These are phyloP conservation scores for Entomortierella beljakovae DNA, from an alignment of 192 early-diverging fungal genomes.

Conservation along the genomic window DNA sequence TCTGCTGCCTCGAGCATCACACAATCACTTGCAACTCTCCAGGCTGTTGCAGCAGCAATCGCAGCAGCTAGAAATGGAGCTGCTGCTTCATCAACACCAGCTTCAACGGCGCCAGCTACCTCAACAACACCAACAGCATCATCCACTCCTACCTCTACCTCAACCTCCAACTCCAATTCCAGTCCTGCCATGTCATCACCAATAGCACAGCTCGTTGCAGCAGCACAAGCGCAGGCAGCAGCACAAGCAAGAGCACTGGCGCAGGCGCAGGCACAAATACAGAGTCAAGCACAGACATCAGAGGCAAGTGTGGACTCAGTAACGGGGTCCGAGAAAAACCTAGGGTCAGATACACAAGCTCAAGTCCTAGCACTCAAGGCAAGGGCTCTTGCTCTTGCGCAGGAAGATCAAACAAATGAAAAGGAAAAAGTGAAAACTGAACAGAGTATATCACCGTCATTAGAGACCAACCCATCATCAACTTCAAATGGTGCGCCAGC, in stretches of 20 bases:
- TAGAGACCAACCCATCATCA: neutral
- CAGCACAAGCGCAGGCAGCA: constrained; percentile 44
- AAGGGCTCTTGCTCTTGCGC: constrained; percentile 11
- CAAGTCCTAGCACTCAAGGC: constrained; percentile 20
- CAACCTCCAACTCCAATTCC: neutral
- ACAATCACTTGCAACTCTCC: constrained; percentile 27
- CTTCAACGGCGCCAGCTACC: neutral
- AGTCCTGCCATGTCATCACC: constrained; percentile 21
- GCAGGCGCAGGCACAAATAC: constrained; percentile 14
- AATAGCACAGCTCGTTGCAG: constrained; percentile 44
- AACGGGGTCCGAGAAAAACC: neutral
- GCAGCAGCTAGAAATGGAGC: constrained; percentile 15
- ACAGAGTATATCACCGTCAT: neutral
- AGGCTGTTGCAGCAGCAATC: constrained; percentile 22
- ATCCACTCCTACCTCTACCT: neutral
- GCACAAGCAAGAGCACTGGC: constrained; percentile 22
- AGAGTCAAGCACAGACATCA: constrained; percentile 3
- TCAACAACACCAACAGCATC: neutral
- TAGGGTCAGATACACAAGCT: constrained; percentile 13
- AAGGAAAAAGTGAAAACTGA: neutral
- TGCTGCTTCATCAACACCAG: neutral
- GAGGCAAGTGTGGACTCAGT: neutral
- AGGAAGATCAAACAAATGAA: constrained; percentile 11
- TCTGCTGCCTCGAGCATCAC: neutral
- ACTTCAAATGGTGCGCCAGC: neutral